Evolutionary conservation across 805 yeast genomes (phyloP).

Genomic region (Wickerhamomyces strasburgensis): DNA sequence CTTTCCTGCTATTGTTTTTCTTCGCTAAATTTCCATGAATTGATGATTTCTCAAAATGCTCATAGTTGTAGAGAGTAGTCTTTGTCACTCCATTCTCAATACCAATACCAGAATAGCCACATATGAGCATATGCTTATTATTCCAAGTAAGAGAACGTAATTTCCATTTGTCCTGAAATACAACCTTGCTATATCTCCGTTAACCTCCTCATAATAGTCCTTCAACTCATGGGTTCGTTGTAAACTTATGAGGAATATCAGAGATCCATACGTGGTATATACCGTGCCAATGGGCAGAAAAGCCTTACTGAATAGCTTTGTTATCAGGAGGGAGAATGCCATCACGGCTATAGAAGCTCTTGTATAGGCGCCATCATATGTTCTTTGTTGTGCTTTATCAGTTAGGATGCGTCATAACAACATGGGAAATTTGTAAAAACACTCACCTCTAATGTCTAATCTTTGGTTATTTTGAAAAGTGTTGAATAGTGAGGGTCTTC

Average conservation of each 20-base stretch:
- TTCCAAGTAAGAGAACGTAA: slow-evolving; percentile 46
- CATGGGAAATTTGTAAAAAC: neutral
- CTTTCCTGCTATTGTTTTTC: too few species aligned
- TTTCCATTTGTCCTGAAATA: slow-evolving; percentile 60
- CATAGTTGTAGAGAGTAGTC: too few species aligned
- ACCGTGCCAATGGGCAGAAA: slow-evolving; percentile 64
- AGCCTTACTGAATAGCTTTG: slow-evolving; percentile 59
- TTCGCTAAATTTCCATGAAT: too few species aligned
- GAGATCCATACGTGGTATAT: slow-evolving; percentile 55
- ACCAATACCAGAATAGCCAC: slow-evolving; percentile 47
- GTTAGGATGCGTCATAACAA: neutral
- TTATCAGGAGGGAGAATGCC: slow-evolving; percentile 54
- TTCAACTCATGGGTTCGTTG: slow-evolving; percentile 29
- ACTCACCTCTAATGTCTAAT: slow-evolving; percentile 11
- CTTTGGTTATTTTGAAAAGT: slow-evolving; percentile 5
- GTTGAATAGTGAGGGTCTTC: neutral
- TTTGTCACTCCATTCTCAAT: slow-evolving; percentile 32
- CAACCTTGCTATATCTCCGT: slow-evolving; percentile 30
- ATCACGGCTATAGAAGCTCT: slow-evolving; percentile 67
- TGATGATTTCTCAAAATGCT: too few species aligned
- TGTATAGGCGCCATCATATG: slow-evolving; percentile 80
- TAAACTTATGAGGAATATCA: slow-evolving; percentile 37
- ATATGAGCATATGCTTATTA: slow-evolving; percentile 48
- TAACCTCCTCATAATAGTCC: slow-evolving; percentile 33
- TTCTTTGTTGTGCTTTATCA: slow-evolving; percentile 61